phyloP scores from a whole-genome alignment of 2,329 filamentous ascomycete genomes.

The Proliferodiscus dingleyae region DNA sequence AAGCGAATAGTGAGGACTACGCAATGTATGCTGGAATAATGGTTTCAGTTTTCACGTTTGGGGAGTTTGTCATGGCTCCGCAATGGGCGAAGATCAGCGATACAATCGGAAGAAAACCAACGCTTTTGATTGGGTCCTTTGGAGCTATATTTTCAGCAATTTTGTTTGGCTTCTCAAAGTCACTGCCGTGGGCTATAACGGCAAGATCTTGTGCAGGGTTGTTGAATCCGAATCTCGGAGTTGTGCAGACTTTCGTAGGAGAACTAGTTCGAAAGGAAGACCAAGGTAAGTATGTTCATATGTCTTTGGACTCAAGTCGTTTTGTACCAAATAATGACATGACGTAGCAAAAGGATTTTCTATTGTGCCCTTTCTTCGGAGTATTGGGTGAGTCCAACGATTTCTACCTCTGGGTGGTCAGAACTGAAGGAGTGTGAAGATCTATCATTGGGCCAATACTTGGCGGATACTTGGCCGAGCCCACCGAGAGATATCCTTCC shows the following conservation, averaged over 20 bases:
- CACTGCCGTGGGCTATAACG: constrained; percentile 70
- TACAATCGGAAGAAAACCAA: constrained; percentile 81
- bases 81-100: constrained; percentile 91
- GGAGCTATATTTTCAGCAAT: constrained; percentile 88
- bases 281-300: constrained; percentile 49
- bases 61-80: constrained; percentile 83
- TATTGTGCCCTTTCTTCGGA: constrained; percentile 95
- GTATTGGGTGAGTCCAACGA: constrained; percentile 59
- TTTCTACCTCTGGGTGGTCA: neutral
- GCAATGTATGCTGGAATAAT: constrained; percentile 90
- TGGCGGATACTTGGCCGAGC: constrained; percentile 79
- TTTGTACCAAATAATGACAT: constrained; percentile 34
- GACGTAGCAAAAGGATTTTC: constrained; percentile 74
- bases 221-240: constrained; percentile 87
- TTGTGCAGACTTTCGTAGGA: constrained; percentile 85
- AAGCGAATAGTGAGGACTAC: neutral
- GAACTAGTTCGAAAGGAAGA: constrained; percentile 89
- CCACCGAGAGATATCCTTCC: constrained; percentile 80
- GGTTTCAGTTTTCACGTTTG: constrained; percentile 88
- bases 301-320: too few species aligned
- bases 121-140: constrained; percentile 74
- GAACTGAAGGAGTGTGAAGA: neutral
- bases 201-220: constrained; percentile 82
- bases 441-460: constrained; percentile 78
- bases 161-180: constrained; percentile 80